A percentile compares a stretch with the other conserved stretches of the same genome.
These are phyloP conservation scores for Gastrolobium villosum DNA, from an alignment of 306 rosid species.

Conservation along the genomic window DNA sequence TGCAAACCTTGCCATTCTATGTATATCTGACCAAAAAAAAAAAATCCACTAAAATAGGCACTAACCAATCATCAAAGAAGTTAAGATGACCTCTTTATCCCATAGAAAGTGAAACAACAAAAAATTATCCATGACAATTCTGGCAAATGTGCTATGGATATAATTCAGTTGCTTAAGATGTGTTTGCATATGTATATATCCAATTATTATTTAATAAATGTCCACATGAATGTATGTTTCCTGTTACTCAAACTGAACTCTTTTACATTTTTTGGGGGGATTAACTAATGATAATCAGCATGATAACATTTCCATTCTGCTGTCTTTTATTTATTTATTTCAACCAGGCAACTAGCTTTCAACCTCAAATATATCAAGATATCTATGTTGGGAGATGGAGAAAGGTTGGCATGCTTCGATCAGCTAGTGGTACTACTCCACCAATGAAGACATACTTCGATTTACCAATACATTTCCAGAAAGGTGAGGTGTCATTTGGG, in stretches of 20 bases:
- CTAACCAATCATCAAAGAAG: conserved; percentile 13
- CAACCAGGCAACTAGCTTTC: conserved; percentile 93
- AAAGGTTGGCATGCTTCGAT: conserved; percentile 93
- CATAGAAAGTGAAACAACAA: background rate
- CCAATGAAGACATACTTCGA: conserved; percentile 89
- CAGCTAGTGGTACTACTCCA: conserved; percentile 98
- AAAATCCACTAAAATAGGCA: background rate
- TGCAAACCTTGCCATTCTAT: conserved; percentile 1
- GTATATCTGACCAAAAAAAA: background rate
- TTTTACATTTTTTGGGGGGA: background rate
- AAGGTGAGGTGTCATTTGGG: conserved; percentile 86
- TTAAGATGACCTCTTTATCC: conserved; percentile 5
- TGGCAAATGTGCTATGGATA: background rate
- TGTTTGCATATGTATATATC: conserved; percentile 1
- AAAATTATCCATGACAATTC: conserved; percentile 1
- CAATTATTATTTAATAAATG: conserved; percentile 2
- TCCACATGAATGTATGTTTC: conserved; percentile 21
- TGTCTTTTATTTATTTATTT: conserved; percentile 50
- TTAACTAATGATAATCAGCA: conserved; percentile 5
- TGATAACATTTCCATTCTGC: conserved; percentile 42
- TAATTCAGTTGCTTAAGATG: conserved; percentile 35
- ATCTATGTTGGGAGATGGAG: conserved; percentile 94
- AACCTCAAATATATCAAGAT: conserved; percentile 93
- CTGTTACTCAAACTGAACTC: conserved; percentile 12
- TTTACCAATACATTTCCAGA: conserved; percentile 84